These are phyloP conservation scores for Conticribra guillardii DNA, from an alignment of 108 stramenopile genomes.

Conservation along the genomic window DNA sequence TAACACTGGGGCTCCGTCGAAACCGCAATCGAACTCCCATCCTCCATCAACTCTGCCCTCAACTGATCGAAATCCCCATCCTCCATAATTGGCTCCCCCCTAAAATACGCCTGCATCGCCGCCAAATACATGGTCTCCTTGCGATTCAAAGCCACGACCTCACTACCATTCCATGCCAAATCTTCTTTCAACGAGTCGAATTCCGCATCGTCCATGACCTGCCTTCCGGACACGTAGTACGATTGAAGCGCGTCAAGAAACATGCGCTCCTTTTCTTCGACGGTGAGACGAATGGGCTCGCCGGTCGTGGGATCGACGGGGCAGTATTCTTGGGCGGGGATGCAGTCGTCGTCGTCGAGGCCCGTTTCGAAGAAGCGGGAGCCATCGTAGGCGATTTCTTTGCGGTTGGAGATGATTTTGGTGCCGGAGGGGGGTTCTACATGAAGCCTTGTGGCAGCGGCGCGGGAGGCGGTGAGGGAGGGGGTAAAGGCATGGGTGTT, in stretches of 20 bases:
- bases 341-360: constrained; percentile 58
- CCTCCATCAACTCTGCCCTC: constrained; percentile 72
- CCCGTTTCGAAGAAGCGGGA: constrained; percentile 71
- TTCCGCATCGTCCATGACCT: constrained; percentile 81
- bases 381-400: constrained; percentile 72
- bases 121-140: constrained; percentile 80
- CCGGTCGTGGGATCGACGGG: constrained; percentile 63
- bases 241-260: constrained; percentile 91
- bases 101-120: constrained; percentile 85
- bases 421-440: constrained; percentile 18
- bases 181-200: constrained; percentile 93
- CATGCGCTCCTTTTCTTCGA: constrained; percentile 89
- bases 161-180: constrained; percentile 81
- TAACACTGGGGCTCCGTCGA: constrained; percentile 91
- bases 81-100: constrained; percentile 75
- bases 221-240: constrained; percentile 83
- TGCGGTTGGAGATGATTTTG: constrained; percentile 31
- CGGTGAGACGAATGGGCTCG: constrained; percentile 62
- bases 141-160: constrained; percentile 76
- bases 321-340: constrained; percentile 80
- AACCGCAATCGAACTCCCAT: constrained; percentile 82
- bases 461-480: neutral
- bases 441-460: constrained; percentile 10
- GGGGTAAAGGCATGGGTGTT: neutral
- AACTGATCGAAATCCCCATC: constrained; percentile 84